These are phyloP conservation scores for Globisporangium cylindrosporum DNA, from an alignment of 352 stramenopile genomes.

Conservation along the genomic window DNA sequence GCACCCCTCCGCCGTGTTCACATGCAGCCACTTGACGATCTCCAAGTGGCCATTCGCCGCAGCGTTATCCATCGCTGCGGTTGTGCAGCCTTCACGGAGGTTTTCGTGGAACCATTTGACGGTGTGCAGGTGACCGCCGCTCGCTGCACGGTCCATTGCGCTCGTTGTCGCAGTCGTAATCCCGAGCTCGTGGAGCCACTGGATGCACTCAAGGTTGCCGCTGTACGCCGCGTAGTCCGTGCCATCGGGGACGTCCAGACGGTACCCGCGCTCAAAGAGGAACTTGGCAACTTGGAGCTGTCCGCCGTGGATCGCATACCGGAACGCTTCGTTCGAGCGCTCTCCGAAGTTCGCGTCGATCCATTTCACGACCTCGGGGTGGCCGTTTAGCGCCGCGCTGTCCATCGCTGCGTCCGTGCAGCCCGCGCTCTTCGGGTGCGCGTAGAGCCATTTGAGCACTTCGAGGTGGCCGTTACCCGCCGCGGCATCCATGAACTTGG, in stretches of 20 bases:
- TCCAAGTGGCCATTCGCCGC: slow-evolving; percentile 18
- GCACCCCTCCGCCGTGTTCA: slow-evolving; percentile 19
- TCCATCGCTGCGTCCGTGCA: slow-evolving; percentile 23
- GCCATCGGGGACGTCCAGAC: slow-evolving; percentile 5
- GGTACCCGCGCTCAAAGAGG: slow-evolving; percentile 7
- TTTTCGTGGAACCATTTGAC: slow-evolving; percentile 21
- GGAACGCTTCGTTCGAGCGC: slow-evolving; percentile 9
- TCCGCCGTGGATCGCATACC: slow-evolving; percentile 15
- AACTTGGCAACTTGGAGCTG: slow-evolving; percentile 17
- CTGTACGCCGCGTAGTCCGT: slow-evolving; percentile 18
- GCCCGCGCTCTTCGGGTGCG: slow-evolving; percentile 11
- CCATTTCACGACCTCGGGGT: slow-evolving; percentile 24
- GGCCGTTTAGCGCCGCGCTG: slow-evolving; percentile 18
- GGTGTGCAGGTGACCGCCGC: slow-evolving; percentile 19
- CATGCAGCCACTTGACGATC: slow-evolving; percentile 23
- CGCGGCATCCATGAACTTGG: slow-evolving; percentile 16
- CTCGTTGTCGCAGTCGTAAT: slow-evolving; percentile 13
- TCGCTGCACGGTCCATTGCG: slow-evolving; percentile 20
- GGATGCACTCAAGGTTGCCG: slow-evolving; percentile 15
- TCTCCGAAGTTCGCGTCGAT: slow-evolving; percentile 15
- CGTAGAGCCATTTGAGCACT: slow-evolving; percentile 18
- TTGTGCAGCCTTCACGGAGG: slow-evolving; percentile 19
- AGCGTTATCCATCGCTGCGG: slow-evolving; percentile 21
- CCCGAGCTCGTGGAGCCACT: slow-evolving; percentile 14
- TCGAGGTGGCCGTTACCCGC: slow-evolving; percentile 11